Percentiles rank a stretch among this genome's conserved stretches.
These are phyloP conservation scores for Kuraishia hungarica DNA, from an alignment of 805 yeast genomes.

Conservation along the genomic window DNA sequence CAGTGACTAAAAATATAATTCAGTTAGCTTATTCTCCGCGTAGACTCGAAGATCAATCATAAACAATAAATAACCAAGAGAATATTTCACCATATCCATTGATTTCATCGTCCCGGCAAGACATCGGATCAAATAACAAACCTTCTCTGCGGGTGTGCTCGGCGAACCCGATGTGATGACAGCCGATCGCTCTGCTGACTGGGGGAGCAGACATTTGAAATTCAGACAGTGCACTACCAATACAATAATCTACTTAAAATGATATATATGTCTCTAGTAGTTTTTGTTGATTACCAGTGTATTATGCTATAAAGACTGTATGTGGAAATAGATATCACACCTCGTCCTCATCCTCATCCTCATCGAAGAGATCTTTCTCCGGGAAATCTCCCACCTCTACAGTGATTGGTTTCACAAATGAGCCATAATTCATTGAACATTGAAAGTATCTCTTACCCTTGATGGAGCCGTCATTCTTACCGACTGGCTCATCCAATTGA, in stretches of 20 bases:
- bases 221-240: not conserved
- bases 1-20: too few species aligned
- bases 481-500: constrained; percentile 77
- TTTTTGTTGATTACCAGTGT: too few species aligned
- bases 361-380: constrained; percentile 33
- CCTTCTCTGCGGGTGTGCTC: not conserved
- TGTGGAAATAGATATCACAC: constrained; percentile 4
- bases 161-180: not conserved
- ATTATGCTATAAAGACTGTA: too few species aligned
- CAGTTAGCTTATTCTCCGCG: not conserved
- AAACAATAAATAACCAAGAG: not conserved
- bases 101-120: not conserved
- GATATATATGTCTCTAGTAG: too few species aligned
- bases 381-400: constrained; percentile 68
- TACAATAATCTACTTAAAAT: constrained; percentile 1
- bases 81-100: constrained; percentile 1
- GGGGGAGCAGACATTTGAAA: not conserved
- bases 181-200: not conserved
- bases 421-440: constrained; percentile 54
- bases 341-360: constrained; percentile 39
- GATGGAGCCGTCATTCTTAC: constrained; percentile 76
- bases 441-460: constrained; percentile 53
- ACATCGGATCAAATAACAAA: not conserved
- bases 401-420: constrained; percentile 63
- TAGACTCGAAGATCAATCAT: not conserved